Evolutionary conservation across 257 asterid species (phyloP).

Genomic region (Handroanthus guayacan): DNA sequence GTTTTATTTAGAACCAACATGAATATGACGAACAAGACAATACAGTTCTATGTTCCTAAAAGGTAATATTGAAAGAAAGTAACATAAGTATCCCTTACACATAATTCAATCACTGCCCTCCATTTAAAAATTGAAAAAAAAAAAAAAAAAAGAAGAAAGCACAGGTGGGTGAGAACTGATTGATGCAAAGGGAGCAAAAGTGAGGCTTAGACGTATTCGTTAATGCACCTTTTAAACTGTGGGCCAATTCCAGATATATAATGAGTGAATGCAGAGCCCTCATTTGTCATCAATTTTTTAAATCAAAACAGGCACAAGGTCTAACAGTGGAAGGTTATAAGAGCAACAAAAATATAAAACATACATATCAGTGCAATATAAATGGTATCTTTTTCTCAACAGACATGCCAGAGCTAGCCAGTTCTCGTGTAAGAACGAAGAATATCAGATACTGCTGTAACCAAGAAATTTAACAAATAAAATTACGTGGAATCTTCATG

Average conservation of each 20-base stretch:
- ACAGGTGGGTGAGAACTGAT: background rate
- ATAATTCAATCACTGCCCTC: no score
- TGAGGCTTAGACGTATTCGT: background rate
- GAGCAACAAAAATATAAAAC: background rate
- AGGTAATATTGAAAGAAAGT: background rate
- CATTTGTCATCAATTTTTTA: background rate
- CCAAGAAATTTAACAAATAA: constrained; percentile 10
- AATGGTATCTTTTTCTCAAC: background rate
- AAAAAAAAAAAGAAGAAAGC: no score
- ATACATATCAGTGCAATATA: background rate
- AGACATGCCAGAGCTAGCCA: constrained; percentile 8
- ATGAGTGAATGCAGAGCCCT: constrained; percentile 4
- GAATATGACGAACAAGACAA: constrained; percentile 3
- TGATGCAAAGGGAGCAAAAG: background rate
- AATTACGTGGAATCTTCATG: background rate
- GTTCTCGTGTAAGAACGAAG: background rate
- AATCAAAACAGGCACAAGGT: background rate
- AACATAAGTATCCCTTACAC: background rate
- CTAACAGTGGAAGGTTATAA: background rate
- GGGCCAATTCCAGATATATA: background rate
- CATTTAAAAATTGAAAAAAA: no score
- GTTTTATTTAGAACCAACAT: constrained; percentile 27
- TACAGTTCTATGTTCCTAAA: background rate
- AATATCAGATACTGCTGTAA: background rate
- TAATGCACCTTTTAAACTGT: background rate